A percentile compares a stretch with the other conserved stretches of the same genome.
phyloP scores from a whole-genome alignment of 495 filamentous ascomycete species.

The Jackrogersella minutella region DNA sequence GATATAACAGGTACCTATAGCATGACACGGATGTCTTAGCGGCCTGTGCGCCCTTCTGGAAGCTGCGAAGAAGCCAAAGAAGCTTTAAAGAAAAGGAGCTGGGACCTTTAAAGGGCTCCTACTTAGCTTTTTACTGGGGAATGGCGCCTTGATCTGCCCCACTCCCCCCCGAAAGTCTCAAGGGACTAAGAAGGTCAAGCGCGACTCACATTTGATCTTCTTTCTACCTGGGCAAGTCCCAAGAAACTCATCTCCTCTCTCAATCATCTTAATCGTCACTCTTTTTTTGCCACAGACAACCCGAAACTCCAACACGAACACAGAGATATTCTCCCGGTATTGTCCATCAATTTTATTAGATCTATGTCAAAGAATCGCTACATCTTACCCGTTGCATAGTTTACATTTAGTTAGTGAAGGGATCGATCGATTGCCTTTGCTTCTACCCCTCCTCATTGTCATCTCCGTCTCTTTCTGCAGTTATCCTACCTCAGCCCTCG shows the following conservation, averaged over 20 bases:
- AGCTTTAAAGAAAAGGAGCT: conserved; percentile 33
- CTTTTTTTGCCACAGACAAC: conserved; percentile 37
- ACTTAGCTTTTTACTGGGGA: conserved; percentile 31
- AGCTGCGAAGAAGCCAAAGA: conserved; percentile 46
- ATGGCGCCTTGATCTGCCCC: conserved; percentile 29
- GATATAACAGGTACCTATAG: conserved; percentile 33
- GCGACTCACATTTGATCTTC: conserved; percentile 23
- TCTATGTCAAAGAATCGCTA: conserved; percentile 8
- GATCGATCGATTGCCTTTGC: conserved; percentile 13
- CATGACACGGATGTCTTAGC: conserved; percentile 22
- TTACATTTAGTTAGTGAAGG: not conserved
- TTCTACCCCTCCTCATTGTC: conserved; percentile 29
- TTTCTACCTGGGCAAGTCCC: conserved; percentile 20
- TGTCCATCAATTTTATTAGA: conserved; percentile 1
- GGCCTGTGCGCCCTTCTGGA: conserved; percentile 46
- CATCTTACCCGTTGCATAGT: conserved; percentile 1
- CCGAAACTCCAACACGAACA: not conserved
- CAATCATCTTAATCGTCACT: conserved; percentile 41
- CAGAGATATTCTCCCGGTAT: conserved; percentile 2
- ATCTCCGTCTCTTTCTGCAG: not conserved
- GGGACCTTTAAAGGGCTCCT: conserved; percentile 15
- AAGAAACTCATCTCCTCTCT: conserved; percentile 15
- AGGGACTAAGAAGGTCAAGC: conserved; percentile 29
- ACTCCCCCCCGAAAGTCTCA: conserved; percentile 36
- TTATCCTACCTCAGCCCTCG: conserved; percentile 1